Percentiles rank a stretch among this genome's conserved stretches.
These are phyloP conservation scores for Escallonia rubra DNA, from an alignment of 129 eudicot species.

Conservation along the genomic window DNA sequence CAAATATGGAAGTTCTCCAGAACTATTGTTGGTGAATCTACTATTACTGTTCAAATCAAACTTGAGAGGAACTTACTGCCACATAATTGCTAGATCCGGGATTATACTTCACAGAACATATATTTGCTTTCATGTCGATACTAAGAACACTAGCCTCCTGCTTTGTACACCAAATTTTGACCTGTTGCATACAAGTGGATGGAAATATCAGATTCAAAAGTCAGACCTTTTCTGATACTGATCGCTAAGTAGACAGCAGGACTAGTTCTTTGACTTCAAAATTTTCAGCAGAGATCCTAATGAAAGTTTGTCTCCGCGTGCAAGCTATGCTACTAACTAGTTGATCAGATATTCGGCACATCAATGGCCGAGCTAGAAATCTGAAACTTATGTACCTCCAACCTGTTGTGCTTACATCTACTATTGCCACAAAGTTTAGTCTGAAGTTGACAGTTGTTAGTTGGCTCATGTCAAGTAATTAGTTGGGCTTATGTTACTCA, in stretches of 20 bases:
- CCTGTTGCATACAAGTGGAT: constrained; percentile 35
- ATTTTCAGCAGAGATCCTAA: too few species aligned
- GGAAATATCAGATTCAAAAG: neutral
- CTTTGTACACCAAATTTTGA: constrained; percentile 89
- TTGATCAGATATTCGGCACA: too few species aligned
- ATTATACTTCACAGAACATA: constrained; percentile 91
- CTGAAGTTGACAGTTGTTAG: neutral
- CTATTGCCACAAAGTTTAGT: neutral
- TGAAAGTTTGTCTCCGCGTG: too few species aligned
- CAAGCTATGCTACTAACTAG: too few species aligned
- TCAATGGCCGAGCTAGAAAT: too few species aligned
- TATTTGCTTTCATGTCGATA: constrained; percentile 96
- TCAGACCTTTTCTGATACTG: neutral
- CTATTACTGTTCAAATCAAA: neutral
- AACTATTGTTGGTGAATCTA: neutral
- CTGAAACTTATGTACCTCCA: too few species aligned
- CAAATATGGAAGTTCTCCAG: constrained; percentile 1
- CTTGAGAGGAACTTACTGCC: constrained; percentile 50
- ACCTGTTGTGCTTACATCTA: too few species aligned
- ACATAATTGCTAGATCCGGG: constrained; percentile 89
- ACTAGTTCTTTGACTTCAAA: too few species aligned
- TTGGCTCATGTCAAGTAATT: neutral
- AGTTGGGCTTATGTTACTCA: neutral
- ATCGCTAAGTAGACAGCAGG: too few species aligned
- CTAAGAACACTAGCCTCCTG: constrained; percentile 92